Percentiles rank a stretch among this genome's conserved stretches.
These are phyloP conservation scores for Tetraselmis striata DNA, from an alignment of 139 green algal species.

Conservation along the genomic window DNA sequence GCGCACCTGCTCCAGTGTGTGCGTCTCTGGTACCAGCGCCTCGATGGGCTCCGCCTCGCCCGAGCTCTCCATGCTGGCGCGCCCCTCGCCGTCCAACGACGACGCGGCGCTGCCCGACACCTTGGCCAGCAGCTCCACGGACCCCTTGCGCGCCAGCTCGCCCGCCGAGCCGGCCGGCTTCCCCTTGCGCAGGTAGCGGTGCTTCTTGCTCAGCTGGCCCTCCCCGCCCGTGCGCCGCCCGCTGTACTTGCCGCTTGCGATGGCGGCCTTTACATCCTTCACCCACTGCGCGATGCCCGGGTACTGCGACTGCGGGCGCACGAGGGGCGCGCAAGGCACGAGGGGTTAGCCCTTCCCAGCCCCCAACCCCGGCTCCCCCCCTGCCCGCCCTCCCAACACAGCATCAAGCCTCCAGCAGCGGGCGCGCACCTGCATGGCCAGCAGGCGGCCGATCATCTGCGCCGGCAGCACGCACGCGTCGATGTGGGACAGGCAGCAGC, in stretches of 20 bases:
- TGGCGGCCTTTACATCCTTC: neutral
- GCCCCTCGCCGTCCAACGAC: neutral
- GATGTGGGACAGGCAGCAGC: conserved; percentile 49
- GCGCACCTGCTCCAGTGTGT: conserved; percentile 70
- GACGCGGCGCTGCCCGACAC: neutral
- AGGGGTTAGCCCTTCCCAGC: neutral
- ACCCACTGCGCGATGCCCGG: neutral
- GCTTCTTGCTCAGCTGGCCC: neutral
- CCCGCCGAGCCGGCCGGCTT: neutral
- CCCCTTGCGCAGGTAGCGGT: neutral
- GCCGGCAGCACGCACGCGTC: conserved; percentile 51
- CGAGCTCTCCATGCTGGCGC: neutral
- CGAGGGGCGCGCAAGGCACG: too few relatives aligned
- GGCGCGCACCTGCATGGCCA: conserved; percentile 28
- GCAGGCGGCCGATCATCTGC: conserved; percentile 69
- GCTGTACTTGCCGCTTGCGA: neutral
- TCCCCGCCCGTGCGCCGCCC: neutral
- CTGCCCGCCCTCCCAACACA: too few relatives aligned
- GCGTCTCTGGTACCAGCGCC: conserved; percentile 41
- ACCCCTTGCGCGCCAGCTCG: neutral
- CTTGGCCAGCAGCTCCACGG: neutral
- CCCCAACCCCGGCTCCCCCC: too few relatives aligned
- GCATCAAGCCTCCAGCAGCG: neutral
- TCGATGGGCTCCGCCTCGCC: neutral
- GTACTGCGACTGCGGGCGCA: neutral